Evolutionary conservation across 2,329 filamentous ascomycete species (phyloP).

Genomic region (Ophiocordyceps camponoti-saundersi): DNA sequence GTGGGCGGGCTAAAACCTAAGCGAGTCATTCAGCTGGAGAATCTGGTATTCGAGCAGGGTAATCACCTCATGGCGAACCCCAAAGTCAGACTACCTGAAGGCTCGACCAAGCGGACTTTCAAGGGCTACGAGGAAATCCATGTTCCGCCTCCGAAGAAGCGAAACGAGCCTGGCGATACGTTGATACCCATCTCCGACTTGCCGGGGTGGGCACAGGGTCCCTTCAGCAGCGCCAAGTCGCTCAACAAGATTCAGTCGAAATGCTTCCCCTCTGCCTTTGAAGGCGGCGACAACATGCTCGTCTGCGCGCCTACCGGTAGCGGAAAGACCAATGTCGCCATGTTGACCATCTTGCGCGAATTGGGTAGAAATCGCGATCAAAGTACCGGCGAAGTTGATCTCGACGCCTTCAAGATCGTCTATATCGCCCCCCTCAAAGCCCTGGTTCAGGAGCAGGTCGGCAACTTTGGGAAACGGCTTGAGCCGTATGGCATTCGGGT

Average conservation of each 20-base stretch:
- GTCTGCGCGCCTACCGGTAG: constrained; percentile 94
- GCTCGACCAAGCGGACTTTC: constrained; percentile 86
- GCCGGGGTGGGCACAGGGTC: constrained; percentile 78
- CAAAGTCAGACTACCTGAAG: constrained; percentile 82
- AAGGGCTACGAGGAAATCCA: constrained; percentile 99
- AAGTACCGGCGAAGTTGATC: constrained; percentile 78
- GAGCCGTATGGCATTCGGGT: constrained; percentile 85
- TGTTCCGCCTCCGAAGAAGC: constrained; percentile 82
- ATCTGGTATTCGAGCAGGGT: constrained; percentile 90
- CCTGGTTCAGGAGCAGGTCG: constrained; percentile 91
- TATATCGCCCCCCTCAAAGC: constrained; percentile 95
- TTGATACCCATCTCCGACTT: constrained; percentile 74
- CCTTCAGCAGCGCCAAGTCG: constrained; percentile 72
- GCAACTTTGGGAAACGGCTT: constrained; percentile 85
- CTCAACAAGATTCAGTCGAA: constrained; percentile 93
- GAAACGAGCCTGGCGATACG: constrained; percentile 61
- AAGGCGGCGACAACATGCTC: constrained; percentile 92
- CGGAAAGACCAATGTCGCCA: constrained; percentile 96
- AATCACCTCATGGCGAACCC: constrained; percentile 99
- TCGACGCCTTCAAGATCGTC: constrained; percentile 96
- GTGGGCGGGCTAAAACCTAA: constrained; percentile 74
- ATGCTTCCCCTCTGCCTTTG: constrained; percentile 80
- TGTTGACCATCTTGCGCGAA: constrained; percentile 90
- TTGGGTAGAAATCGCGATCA: constrained; percentile 89
- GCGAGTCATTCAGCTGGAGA: constrained; percentile 83